Conservation (phyloP, 2,329 filamentous ascomycete species). For the Cercospora brassicicola region DNA sequence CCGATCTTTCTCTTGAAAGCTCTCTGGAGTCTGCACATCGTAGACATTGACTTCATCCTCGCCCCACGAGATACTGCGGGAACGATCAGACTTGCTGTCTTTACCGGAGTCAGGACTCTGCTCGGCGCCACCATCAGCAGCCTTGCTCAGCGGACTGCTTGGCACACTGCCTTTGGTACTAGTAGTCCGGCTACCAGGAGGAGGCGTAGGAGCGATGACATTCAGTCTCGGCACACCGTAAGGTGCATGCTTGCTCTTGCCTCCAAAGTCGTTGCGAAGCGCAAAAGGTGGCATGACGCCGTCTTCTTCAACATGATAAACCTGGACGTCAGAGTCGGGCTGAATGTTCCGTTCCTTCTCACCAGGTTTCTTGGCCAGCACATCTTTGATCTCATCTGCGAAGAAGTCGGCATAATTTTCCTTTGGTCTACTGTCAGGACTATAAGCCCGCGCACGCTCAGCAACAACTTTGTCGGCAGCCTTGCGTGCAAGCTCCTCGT, state of each 20-base stretch:
- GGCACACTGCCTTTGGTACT: constrained; percentile 36
- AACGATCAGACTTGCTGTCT: constrained; percentile 26
- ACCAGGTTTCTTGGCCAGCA: constrained; percentile 43
- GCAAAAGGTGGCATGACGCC: constrained; percentile 21
- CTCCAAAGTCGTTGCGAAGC: constrained; percentile 16
- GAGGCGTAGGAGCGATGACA: constrained; percentile 60
- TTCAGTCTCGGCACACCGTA: constrained; percentile 54
- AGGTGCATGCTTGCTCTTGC: constrained; percentile 27
- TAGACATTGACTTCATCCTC: constrained; percentile 50
- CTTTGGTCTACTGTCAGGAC: constrained; percentile 18
- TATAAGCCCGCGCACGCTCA: constrained; percentile 48
- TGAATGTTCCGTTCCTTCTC: constrained; percentile 45
- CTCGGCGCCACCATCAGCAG: constrained; percentile 21
- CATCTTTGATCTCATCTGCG: constrained; percentile 43
- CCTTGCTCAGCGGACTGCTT: constrained; percentile 37
- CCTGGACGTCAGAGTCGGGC: constrained; percentile 47
- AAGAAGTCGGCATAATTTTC: constrained; percentile 49
- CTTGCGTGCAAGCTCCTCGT: constrained; percentile 33
- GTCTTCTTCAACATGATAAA: constrained; percentile 45
- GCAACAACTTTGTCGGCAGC: constrained; percentile 45
- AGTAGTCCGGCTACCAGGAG: constrained; percentile 42
- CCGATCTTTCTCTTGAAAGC: constrained; percentile 32
- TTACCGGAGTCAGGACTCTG: constrained; percentile 13
- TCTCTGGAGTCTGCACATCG: constrained; percentile 49
- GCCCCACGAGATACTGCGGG: constrained; percentile 49